These are phyloP conservation scores for Oryza officinalis DNA, from an alignment of 176 grass and related monocot species.

Conservation along the genomic window DNA sequence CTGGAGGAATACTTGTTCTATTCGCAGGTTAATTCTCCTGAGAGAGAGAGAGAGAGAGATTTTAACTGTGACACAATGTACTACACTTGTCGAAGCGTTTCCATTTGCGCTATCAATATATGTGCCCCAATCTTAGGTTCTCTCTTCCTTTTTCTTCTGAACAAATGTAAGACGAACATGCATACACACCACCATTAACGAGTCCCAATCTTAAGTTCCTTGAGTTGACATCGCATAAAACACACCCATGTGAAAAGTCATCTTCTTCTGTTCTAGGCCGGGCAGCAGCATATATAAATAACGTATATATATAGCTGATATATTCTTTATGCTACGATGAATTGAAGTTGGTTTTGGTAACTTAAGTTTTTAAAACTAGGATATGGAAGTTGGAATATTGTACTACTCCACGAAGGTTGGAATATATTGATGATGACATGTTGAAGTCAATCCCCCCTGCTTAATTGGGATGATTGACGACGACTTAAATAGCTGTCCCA, in stretches of 20 bases:
- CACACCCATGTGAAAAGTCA: too few relatives aligned
- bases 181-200: background rate
- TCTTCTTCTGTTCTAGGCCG: too few relatives aligned
- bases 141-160: background rate
- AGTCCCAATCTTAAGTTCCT: background rate
- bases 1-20: background rate
- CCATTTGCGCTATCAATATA: too few relatives aligned
- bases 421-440: background rate
- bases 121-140: too few relatives aligned
- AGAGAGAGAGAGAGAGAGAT: too few relatives aligned
- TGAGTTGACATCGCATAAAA: background rate
- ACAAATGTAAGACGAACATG: background rate
- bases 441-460: background rate
- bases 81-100: background rate
- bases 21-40: background rate
- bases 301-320: background rate
- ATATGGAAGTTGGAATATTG: background rate
- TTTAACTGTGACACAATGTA: background rate
- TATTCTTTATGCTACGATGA: background rate
- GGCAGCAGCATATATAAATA: too few relatives aligned
- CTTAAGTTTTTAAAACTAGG: background rate
- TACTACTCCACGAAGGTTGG: background rate
- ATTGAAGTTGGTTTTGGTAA: background rate
- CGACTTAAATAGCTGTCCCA: background rate
- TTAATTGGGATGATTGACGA: background rate